Evolutionary conservation across 495 filamentous ascomycete species (phyloP).

Genomic region (Aspergillus mulundensis): DNA sequence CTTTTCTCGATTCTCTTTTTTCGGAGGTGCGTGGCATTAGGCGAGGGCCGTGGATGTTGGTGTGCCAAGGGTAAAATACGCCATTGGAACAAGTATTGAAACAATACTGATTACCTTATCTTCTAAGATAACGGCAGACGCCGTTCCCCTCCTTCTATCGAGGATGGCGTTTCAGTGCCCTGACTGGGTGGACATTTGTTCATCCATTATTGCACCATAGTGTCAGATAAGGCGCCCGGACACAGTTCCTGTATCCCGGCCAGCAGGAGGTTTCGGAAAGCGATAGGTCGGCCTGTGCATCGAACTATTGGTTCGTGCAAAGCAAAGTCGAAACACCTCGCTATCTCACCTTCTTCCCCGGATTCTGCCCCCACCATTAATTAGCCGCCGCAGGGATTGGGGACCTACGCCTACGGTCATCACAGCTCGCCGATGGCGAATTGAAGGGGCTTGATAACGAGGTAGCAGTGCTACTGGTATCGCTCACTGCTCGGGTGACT

Average conservation of each 20-base stretch:
- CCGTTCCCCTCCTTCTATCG: neutral
- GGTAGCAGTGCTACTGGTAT: neutral
- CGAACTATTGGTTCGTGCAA: neutral
- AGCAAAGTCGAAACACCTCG: neutral
- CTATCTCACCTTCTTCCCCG: neutral
- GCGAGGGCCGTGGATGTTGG: conserved; percentile 11
- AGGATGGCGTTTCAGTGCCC: neutral
- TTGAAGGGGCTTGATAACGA: neutral
- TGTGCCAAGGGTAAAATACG: neutral
- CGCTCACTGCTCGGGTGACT: neutral
- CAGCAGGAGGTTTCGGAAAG: neutral
- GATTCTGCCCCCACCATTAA: conserved; percentile 18
- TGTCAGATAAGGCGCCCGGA: conserved; percentile 1
- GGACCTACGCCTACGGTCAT: conserved; percentile 1
- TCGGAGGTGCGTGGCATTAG: conserved; percentile 18
- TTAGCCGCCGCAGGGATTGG: conserved; percentile 9
- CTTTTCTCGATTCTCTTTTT: neutral
- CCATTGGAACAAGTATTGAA: neutral
- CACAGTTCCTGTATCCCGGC: neutral
- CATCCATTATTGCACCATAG: neutral
- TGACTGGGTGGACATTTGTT: neutral
- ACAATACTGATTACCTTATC: neutral
- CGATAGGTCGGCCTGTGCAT: neutral
- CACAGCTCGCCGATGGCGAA: neutral
- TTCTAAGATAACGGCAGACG: neutral